Percentiles rank a stretch among this genome's conserved stretches.
These are phyloP conservation scores for Pseudocercospora eumusae DNA, from an alignment of 2,329 filamentous ascomycete genomes.

Conservation along the genomic window DNA sequence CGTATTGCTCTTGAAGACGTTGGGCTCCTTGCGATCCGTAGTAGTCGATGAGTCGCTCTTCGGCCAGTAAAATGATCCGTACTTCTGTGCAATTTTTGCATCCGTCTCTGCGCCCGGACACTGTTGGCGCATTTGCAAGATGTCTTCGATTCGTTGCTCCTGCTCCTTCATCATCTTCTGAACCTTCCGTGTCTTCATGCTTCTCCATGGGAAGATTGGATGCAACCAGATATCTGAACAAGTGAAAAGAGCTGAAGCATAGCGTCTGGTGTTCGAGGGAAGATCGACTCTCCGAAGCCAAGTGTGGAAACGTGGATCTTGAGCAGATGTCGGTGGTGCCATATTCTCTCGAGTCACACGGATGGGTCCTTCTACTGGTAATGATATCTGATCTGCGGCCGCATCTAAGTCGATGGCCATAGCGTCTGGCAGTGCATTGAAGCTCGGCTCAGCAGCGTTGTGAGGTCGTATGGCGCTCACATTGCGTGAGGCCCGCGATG, in stretches of 20 bases:
- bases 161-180: background rate
- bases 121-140: background rate
- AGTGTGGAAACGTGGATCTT: background rate
- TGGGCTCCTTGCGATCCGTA: background rate
- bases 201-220: background rate
- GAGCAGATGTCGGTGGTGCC: background rate
- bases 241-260: background rate
- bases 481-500: background rate
- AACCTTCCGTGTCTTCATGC: background rate
- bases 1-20: background rate
- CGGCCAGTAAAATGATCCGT: background rate
- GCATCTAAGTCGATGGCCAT: background rate
- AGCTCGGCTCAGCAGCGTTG: background rate
- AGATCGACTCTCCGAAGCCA: background rate
- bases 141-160: background rate
- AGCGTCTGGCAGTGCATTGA: background rate
- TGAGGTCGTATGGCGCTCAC: background rate
- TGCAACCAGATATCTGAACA: background rate
- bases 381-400: background rate
- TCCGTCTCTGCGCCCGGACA: background rate
- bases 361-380: background rate
- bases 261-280: background rate
- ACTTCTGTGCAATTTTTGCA: background rate
- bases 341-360: background rate
- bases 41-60: background rate